These are phyloP conservation scores for Glomus cerebriforme DNA, from an alignment of 192 early-diverging fungal species.

Conservation along the genomic window DNA sequence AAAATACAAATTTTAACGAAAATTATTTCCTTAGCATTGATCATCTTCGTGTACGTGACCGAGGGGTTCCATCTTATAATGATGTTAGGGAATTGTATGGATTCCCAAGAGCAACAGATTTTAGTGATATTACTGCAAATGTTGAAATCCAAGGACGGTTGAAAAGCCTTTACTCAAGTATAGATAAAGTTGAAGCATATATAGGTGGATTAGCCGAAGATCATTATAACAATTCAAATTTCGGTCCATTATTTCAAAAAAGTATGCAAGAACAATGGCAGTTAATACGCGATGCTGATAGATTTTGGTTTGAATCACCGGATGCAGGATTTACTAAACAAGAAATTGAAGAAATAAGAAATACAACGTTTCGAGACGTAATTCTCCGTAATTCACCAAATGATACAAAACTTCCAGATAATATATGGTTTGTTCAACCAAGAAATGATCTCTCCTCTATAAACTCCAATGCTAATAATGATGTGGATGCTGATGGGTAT, in stretches of 20 bases:
- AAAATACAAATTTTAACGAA: too few species aligned
- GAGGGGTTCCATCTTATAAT: constrained; percentile 23
- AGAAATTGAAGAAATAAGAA: constrained; percentile 32
- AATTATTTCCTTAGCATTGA: not conserved
- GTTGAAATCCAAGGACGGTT: not conserved
- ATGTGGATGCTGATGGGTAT: not conserved
- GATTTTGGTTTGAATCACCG: constrained; percentile 55
- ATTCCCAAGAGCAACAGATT: not conserved
- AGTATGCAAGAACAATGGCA: constrained; percentile 34
- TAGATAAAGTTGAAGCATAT: too few species aligned
- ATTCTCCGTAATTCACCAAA: not conserved
- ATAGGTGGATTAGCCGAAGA: constrained; percentile 22
- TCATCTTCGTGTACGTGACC: not conserved
- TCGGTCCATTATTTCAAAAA: constrained; percentile 5
- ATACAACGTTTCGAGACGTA: constrained; percentile 32
- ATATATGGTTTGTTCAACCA: constrained; percentile 11
- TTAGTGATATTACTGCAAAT: constrained; percentile 24
- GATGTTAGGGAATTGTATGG: constrained; percentile 6
- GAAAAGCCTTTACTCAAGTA: not conserved
- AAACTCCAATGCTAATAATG: not conserved
- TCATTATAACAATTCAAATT: not conserved
- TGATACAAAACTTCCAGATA: not conserved
- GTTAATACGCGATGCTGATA: constrained; percentile 49
- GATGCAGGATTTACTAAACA: constrained; percentile 33
- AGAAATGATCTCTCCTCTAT: not conserved